Evolutionary conservation across 225 moss, liverwort and hornwort genomes (phyloP).

Genomic region (Marchantia polymorpha): DNA sequence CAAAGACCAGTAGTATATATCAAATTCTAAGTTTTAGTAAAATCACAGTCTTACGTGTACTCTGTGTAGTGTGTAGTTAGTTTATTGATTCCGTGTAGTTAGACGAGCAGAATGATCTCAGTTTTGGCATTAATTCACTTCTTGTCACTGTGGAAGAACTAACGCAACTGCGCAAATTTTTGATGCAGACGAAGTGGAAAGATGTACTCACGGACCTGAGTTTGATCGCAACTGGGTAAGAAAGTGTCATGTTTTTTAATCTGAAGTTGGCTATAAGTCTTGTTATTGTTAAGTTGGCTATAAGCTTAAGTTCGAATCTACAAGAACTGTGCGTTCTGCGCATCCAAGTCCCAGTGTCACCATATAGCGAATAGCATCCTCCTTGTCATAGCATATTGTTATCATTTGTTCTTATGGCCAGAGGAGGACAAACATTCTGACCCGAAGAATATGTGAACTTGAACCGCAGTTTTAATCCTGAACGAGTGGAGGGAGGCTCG

Average conservation of each 20-base stretch:
- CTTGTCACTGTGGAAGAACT: not conserved
- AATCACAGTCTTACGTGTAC: no score
- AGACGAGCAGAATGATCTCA: no score
- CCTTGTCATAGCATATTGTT: not conserved
- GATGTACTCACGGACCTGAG: slow-evolving; percentile 78
- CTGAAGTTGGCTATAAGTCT: not conserved
- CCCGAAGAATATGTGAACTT: not conserved
- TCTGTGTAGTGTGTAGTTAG: no score
- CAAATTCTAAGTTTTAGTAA: no score
- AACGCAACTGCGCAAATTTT: not conserved
- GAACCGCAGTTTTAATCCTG: slow-evolving; percentile 66
- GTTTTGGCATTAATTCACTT: no score
- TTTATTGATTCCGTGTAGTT: no score
- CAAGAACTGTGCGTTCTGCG: not conserved
- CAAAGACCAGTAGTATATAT: no score
- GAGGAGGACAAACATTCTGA: not conserved
- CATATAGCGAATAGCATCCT: not conserved
- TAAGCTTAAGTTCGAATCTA: not conserved
- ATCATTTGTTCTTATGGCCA: not conserved
- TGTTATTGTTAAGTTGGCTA: not conserved
- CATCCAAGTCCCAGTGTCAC: not conserved
- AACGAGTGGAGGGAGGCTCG: slow-evolving; percentile 47
- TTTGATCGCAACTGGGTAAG: slow-evolving; percentile 62
- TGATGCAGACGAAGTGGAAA: slow-evolving; percentile 82
- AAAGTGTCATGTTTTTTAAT: not conserved